These are phyloP conservation scores for Aspergillus hiratsukae DNA, from an alignment of 2,329 filamentous ascomycete genomes.

Conservation along the genomic window DNA sequence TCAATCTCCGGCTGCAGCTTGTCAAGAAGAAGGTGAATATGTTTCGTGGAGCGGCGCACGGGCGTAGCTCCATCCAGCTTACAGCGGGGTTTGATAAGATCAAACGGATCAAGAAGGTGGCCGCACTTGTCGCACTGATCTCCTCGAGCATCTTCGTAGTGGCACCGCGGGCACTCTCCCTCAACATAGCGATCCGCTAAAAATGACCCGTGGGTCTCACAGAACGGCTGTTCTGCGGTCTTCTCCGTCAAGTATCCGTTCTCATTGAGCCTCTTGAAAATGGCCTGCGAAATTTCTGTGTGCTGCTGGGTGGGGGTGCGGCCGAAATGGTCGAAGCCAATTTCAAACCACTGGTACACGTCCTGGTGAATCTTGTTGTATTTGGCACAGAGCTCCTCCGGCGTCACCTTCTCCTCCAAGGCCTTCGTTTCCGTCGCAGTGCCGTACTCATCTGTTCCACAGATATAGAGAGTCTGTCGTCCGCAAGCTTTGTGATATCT, in stretches of 20 bases:
- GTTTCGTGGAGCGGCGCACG: constrained; percentile 76
- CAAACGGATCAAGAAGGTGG: constrained; percentile 65
- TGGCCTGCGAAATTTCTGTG: constrained; percentile 86
- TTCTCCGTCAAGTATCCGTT: constrained; percentile 87
- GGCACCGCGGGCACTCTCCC: constrained; percentile 46
- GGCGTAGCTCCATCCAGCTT: constrained; percentile 85
- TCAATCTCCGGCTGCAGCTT: constrained; percentile 73
- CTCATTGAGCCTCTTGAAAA: constrained; percentile 81
- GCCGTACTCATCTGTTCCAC: constrained; percentile 90
- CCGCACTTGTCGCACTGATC: constrained; percentile 75
- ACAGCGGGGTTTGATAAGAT: constrained; percentile 80
- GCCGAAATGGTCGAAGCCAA: constrained; percentile 91
- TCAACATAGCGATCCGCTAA: constrained; percentile 69
- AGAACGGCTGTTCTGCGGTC: constrained; percentile 85
- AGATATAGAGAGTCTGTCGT: constrained; percentile 76
- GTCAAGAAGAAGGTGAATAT: constrained; percentile 84
- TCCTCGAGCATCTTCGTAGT: constrained; percentile 65
- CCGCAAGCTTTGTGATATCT: constrained; percentile 77
- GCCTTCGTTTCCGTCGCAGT: constrained; percentile 96
- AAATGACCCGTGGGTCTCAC: constrained; percentile 61
- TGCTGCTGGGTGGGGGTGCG: constrained; percentile 85
- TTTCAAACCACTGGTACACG: constrained; percentile 94
- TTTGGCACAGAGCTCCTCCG: constrained; percentile 82
- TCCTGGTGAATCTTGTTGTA: constrained; percentile 86
- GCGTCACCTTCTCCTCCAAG: constrained; percentile 77